phyloP scores from a whole-genome alignment of 257 asterid species.

The Ocimum tenuiflorum region DNA sequence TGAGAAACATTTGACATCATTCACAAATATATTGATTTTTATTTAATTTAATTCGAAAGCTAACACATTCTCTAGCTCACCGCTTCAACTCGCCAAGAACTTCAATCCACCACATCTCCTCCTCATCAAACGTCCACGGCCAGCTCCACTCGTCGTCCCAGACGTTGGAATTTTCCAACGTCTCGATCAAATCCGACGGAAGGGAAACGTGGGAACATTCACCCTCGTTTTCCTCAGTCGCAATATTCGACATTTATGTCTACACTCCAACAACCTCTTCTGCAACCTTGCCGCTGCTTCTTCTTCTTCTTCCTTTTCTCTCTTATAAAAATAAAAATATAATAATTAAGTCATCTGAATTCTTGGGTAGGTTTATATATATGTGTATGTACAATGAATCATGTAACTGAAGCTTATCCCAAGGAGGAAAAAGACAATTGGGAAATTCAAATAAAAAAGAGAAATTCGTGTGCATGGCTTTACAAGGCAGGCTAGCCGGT shows the following conservation, averaged over 20 bases:
- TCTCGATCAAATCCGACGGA: slow-evolving; percentile 24
- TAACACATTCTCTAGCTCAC: no score
- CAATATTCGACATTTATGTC: no score
- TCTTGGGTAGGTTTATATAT: not conserved
- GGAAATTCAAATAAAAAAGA: not conserved
- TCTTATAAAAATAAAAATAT: no score
- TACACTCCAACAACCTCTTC: no score
- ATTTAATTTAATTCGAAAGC: not conserved
- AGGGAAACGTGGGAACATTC: slow-evolving; percentile 8
- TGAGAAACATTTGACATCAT: no score
- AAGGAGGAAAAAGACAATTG: not conserved
- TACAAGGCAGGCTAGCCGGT: not conserved
- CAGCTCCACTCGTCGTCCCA: slow-evolving; percentile 22
- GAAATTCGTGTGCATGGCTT: slow-evolving; percentile 10
- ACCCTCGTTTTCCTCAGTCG: slow-evolving; percentile 8
- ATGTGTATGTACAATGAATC: not conserved
- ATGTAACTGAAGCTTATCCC: slow-evolving; percentile 11
- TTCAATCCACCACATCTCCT: slow-evolving; percentile 22
- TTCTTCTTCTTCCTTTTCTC: no score
- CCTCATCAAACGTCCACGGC: slow-evolving; percentile 21
- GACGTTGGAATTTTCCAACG: slow-evolving; percentile 12
- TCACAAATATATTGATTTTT: no score
- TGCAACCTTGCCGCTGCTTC: no score
- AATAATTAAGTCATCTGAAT: no score
- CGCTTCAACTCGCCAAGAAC: no score